These are phyloP conservation scores for Tetrapisispora fleetii DNA, from an alignment of 805 yeast species.

Conservation along the genomic window DNA sequence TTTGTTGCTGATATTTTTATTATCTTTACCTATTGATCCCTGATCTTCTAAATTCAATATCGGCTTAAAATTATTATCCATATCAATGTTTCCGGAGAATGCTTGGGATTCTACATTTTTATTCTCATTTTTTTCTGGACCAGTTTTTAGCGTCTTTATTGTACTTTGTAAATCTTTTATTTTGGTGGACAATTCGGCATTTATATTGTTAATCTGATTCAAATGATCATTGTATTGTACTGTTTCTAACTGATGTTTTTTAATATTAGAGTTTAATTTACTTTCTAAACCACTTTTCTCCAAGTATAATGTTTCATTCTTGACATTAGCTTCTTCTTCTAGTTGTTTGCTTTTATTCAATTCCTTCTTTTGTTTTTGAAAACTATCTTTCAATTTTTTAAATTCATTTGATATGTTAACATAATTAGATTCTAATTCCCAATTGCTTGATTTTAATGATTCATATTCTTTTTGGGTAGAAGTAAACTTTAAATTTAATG, in stretches of 20 bases:
- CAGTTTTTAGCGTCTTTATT: slow-evolving; percentile 25
- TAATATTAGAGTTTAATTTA: slow-evolving; percentile 52
- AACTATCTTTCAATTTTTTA: slow-evolving; percentile 1
- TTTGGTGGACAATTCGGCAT: slow-evolving; percentile 38
- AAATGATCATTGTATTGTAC: slow-evolving; percentile 27
- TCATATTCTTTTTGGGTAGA: slow-evolving; percentile 8
- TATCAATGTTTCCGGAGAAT: not conserved
- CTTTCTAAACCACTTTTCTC: slow-evolving; percentile 25
- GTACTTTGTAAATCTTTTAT: slow-evolving; percentile 58
- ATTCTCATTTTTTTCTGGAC: slow-evolving; percentile 23
- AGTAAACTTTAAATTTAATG: slow-evolving; percentile 15
- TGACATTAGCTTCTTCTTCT: not conserved
- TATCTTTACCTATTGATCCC: not conserved
- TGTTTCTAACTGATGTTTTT: slow-evolving; percentile 58
- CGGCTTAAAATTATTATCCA: not conserved
- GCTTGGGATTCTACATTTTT: not conserved
- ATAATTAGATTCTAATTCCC: slow-evolving; percentile 3
- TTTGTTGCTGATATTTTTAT: no score
- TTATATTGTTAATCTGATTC: not conserved
- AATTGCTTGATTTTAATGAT: not conserved
- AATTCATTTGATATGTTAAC: not conserved
- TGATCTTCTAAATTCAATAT: not conserved
- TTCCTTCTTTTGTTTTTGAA: slow-evolving; percentile 2
- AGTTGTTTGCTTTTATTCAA: not conserved
- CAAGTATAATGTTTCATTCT: slow-evolving; percentile 2